Evolutionary conservation across 805 yeast species (phyloP), one percentile per base, ranked within the genome.

Genomic region (Metschnikowia anglica): DNA sequence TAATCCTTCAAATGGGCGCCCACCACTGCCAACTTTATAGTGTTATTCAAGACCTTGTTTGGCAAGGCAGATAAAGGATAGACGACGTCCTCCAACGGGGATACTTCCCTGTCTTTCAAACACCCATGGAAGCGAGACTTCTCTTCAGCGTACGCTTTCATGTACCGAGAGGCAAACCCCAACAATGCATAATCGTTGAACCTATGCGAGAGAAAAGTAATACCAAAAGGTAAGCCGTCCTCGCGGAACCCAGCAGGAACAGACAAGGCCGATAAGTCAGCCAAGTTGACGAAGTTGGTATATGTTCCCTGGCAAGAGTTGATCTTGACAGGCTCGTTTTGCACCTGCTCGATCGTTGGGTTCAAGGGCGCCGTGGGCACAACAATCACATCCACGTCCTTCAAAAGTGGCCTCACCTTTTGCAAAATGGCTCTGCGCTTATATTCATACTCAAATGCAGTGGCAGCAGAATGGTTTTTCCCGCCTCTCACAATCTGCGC

Each of bases 281-380:
- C 96, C 61, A 91, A 76, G 63, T 93, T 91, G 55, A 88, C 97
- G 62, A 93, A 93, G 68, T 91, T 91, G 23, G 98, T 91, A 83
- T 96, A 91, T n/a, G 97, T 89, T 24, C 99, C 99, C 69, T 93
- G 99, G 58, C 74, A 74, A 5, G 97, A 87, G 72, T 91, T 91
- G 55, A 89, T 79, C 34, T 72, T 63, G 23, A 93, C 72, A 3
- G 98, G 98, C 60, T 90, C 96, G 6, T 72, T 66, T 47, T 71
- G 79, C 19, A 91, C 79, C 46, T 85, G 81, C 34, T 72, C 80
- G 38, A 90, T 78, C 5, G 89, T 79, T 37, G 98, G 98, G 58
- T 85, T 89, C 54, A 91, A 72, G 5, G 98, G 98, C 53, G 95
- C 88, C 5, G 98, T 91, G 42, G 99, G 99, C 25, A 91, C 91